Base-by-base conservation (phyloP, 2,329 filamentous ascomycete genomes). In the Iodosphaeria phyllophila region DNA sequence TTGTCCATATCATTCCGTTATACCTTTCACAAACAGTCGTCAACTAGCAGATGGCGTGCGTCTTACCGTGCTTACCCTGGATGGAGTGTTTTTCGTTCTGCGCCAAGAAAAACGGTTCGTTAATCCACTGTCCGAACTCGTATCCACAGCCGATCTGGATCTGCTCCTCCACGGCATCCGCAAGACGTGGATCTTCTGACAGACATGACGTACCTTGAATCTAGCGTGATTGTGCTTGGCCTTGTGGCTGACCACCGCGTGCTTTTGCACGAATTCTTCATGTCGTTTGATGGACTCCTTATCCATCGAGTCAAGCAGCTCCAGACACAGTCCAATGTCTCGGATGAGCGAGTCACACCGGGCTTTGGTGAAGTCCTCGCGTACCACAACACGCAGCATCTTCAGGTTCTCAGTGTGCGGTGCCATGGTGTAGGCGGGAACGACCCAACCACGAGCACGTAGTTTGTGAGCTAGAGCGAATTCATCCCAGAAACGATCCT, bases 361-460 rank as follows among this genome's bases (percentile, higher is more conserved):
- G 36, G 62, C 71, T 47, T 76, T 73, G 23, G 71, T 78, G 39
- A 95, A 93, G 52, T 93, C 86, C 51, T 93, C 86, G 25, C 86
- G 70, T 4, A 93, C 79, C 1, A 95, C 86, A 4, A 93, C 70
- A 18, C 86, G 74, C 58, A 93, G 70, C 65, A 95, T 74, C 63
- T 92, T 91, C 42, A 93, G 61, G 34, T 71, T 58, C 28, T 79
- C 60, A 11, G 79, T 83, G 45, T 92, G 64, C 11, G 84, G 84
- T 1, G 86, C 86, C 86, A 93, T 93, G 19, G 84, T 95, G 54
- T 95, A 95, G 0, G 86, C 86, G 0, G 86, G 86, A 0, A 93
- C 79, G 16, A 93, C 76, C 86, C 86, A 95, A 21, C 80, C 79
- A 17, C 83, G 69, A 34, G 79, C 72, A 25, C 86, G 75, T 14